These are phyloP conservation scores for Tolypocladium ophioglossoides DNA, from an alignment of 2,329 filamentous ascomycete species.

Conservation along the genomic window DNA sequence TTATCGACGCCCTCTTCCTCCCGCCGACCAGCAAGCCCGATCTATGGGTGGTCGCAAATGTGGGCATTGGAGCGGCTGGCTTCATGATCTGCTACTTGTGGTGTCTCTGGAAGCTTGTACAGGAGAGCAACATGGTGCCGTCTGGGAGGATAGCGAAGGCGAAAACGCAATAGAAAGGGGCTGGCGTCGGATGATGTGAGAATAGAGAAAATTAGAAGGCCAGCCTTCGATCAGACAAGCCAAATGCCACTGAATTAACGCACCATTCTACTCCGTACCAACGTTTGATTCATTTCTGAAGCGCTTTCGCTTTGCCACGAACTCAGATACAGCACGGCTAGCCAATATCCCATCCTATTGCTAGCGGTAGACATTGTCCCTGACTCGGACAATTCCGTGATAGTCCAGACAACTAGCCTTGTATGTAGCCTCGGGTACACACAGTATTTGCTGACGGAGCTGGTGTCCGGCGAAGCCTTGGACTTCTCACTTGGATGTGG, in stretches of 20 bases:
- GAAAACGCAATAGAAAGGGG: slow-evolving; percentile 22
- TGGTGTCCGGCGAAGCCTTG: background rate
- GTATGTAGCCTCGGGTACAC: background rate
- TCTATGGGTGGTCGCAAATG: slow-evolving; percentile 88
- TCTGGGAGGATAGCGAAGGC: slow-evolving; percentile 16
- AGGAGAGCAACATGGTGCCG: slow-evolving; percentile 45
- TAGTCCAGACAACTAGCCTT: background rate
- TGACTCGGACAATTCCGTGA: background rate
- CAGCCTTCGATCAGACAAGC: background rate
- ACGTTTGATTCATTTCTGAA: too few species aligned
- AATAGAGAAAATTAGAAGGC: background rate
- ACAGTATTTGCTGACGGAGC: background rate
- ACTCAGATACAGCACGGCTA: too few species aligned
- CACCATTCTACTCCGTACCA: background rate
- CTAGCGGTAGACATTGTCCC: background rate
- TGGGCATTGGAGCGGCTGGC: slow-evolving; percentile 72
- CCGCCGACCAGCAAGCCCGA: slow-evolving; percentile 76
- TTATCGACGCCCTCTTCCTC: slow-evolving; percentile 54
- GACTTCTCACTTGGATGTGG: background rate
- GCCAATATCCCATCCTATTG: too few species aligned
- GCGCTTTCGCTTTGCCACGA: too few species aligned
- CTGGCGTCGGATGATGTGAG: background rate
- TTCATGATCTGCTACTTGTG: slow-evolving; percentile 85
- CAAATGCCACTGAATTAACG: background rate
- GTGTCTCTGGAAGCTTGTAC: slow-evolving; percentile 64